phyloP scores from a whole-genome alignment of 2,329 filamentous ascomycete genomes.

The Phaeosphaeriaceae sp. region DNA sequence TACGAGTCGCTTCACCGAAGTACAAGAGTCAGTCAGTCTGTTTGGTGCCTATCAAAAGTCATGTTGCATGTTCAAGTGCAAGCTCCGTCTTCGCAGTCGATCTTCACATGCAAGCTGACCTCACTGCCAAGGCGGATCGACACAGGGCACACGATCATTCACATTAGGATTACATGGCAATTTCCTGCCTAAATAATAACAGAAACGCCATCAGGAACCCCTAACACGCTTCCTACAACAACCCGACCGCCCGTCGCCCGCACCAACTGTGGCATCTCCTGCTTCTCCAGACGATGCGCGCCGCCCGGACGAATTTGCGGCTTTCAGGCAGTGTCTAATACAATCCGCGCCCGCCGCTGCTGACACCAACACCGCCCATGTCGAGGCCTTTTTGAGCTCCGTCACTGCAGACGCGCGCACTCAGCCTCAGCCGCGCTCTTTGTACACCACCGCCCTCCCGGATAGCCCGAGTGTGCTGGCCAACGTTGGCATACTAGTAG shows the following conservation, averaged over 20 bases:
- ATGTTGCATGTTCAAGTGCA: not conserved
- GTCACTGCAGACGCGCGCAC: constrained; percentile 14
- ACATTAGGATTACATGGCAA: constrained; percentile 23
- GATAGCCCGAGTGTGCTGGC: constrained; percentile 23
- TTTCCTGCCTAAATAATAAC: constrained; percentile 25
- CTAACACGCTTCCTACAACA: constrained; percentile 15
- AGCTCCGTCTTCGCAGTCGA: not conserved
- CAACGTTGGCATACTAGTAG: constrained; percentile 35
- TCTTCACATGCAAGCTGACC: constrained; percentile 30
- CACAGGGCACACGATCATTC: constrained; percentile 22
- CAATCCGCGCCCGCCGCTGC: constrained; percentile 24
- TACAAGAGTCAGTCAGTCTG: constrained; percentile 1
- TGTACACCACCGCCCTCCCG: constrained; percentile 15
- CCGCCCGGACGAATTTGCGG: constrained; percentile 44
- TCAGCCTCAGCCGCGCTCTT: constrained; percentile 23
- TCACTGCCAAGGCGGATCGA: constrained; percentile 31
- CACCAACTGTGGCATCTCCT: constrained; percentile 44
- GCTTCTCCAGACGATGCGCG: constrained; percentile 41
- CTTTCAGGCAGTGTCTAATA: constrained; percentile 23
- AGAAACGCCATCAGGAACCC: constrained; percentile 17
- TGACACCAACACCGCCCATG: constrained; percentile 27
- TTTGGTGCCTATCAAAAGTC: not conserved
- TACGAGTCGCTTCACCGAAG: not conserved
- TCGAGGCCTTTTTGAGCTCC: constrained; percentile 28
- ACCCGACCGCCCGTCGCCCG: constrained; percentile 31